Base-by-base conservation (phyloP, 148 eudicot species). In the Cornus florida region DNA sequence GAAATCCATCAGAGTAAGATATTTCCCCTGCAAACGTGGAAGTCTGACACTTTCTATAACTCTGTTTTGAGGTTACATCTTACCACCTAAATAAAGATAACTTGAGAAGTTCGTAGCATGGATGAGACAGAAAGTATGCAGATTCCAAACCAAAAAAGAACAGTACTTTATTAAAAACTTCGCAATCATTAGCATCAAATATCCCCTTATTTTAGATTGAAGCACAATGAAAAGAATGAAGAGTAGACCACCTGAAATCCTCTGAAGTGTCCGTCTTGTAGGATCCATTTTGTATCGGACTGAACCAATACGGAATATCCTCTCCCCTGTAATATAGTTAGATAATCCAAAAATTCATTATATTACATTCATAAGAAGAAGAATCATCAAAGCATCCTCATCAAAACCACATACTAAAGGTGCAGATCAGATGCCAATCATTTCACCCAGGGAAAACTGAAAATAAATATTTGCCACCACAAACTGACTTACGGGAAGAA, bases 271-370 rank as follows among this genome's bases (percentile, higher is more conserved):
- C 80, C 91, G 86, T 82, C 94, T 83, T 43, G 96, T 87, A 66
- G 92, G 79, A 77, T 93, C 97, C 98, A 95, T 95, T 86, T 86
- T 90, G 79, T 93, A 93, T 74, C 94, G 86, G 70, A 80, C 87
- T n/a, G 84, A 76, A 74, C 98, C 93, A 85, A 92, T 87, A 77
- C 94, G 93, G 83, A 87, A 92, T 88, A 95, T 87, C 73, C 97
- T 88, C 78, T 91, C 91, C 57, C 97, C 99, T 95, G 97, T 80
- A 43, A 65, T 46, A 72, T 65, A 71, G 81, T 22, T 73, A 77
- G 31, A 73, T 24, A 20, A 70, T 75, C 76, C 43, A 75, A 38
- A 80, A 69, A 68, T 35, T 57, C 10, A 73, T 19, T 69, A 31
- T 32, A 66, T 48, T 73, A 20, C 32, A 33, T 19, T 31, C 39